Conservation (phyloP, 495 filamentous ascomycete species). For the Thermothielavioides terrestris region DNA sequence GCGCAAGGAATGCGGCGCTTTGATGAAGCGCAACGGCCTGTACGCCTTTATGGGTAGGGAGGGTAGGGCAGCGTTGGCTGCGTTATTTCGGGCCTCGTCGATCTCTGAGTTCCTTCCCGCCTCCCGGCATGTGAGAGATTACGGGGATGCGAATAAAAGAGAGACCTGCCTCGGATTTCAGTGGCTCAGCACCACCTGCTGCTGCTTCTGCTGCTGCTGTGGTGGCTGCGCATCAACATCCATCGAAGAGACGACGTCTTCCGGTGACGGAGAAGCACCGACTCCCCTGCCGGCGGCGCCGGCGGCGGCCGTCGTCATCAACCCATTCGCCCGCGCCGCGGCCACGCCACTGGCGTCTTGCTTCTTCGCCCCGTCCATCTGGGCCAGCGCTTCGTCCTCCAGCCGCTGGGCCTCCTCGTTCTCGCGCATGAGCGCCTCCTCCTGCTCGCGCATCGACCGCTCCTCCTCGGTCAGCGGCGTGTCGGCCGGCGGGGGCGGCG, state of each 20-base stretch:
- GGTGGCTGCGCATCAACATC: neutral
- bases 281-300: neutral
- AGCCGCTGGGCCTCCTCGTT: constrained; percentile 36
- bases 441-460: constrained; percentile 35
- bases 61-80: too few relatives aligned
- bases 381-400: constrained; percentile 28
- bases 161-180: neutral
- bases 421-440: constrained; percentile 25
- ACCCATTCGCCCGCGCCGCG: neutral
- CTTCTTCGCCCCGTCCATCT: neutral
- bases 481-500: constrained; percentile 32
- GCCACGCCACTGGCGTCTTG: neutral
- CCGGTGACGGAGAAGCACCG: neutral
- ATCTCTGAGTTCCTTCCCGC: too few relatives aligned
- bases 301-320: neutral
- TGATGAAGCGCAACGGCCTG: too few relatives aligned
- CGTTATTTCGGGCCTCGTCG: too few relatives aligned
- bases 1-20: too few relatives aligned
- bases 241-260: too few relatives aligned
- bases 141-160: too few relatives aligned
- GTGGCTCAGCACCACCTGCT: constrained; percentile 6
- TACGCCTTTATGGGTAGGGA: too few relatives aligned
- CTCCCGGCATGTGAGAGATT: too few relatives aligned
- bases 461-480: constrained; percentile 29
- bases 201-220: neutral